Percentiles rank a stretch among this genome's conserved stretches.
Evolutionary conservation across 371 early-diverging fungal genomes (phyloP).

Genomic region (Apophysomyces elegans): DNA sequence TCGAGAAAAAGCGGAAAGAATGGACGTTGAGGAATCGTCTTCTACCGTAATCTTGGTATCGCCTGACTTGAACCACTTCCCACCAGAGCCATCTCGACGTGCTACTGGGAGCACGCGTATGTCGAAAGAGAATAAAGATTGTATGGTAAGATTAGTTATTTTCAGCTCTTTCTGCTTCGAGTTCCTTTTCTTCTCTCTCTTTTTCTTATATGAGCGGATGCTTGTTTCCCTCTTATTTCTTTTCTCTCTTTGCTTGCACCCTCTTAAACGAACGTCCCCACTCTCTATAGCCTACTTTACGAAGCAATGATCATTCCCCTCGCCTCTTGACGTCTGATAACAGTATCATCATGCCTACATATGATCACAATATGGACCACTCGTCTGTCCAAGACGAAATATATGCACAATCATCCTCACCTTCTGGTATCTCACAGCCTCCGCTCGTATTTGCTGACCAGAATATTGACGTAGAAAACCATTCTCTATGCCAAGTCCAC

Average conservation of each 20-base stretch:
- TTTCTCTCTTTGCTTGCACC: no score
- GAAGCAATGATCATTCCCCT: not conserved
- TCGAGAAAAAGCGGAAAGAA: not conserved
- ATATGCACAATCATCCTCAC: not conserved
- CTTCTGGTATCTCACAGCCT: not conserved
- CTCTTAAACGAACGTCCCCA: not conserved
- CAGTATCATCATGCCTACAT: constrained; percentile 1
- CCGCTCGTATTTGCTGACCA: no score
- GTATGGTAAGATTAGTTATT: not conserved
- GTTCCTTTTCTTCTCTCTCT: not conserved
- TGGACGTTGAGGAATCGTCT: not conserved
- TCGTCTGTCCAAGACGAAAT: not conserved
- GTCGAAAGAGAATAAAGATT: no score
- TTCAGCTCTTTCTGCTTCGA: not conserved
- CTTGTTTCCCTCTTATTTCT: no score
- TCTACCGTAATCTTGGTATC: not conserved
- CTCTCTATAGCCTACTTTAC: not conserved
- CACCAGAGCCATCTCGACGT: not conserved
- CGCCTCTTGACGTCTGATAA: constrained; percentile 6
- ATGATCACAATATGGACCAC: not conserved
- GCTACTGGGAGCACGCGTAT: not conserved
- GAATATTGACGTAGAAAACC: no score
- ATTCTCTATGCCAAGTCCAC: no score
- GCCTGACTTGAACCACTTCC: not conserved
- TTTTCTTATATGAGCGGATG: not conserved